phyloP scores from a whole-genome alignment of 1,284 basidiomycete genomes.

The Cerrena zonata region DNA sequence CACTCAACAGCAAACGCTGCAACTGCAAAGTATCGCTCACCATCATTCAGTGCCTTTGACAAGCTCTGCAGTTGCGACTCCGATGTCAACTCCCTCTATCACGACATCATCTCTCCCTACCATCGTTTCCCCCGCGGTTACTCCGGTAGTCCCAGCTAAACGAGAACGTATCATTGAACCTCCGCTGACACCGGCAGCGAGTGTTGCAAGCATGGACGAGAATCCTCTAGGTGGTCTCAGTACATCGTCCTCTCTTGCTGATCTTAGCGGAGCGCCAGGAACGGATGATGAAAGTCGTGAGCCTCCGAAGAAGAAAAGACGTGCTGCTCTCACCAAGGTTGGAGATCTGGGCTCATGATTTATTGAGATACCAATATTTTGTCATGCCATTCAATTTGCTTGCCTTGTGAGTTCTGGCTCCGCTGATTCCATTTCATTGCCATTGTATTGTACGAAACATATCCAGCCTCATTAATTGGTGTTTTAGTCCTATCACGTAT shows the following conservation, averaged over 20 bases:
- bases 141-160: constrained; percentile 48
- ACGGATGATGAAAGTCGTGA: constrained; percentile 23
- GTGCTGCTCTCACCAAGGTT: constrained; percentile 73
- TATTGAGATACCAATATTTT: background rate
- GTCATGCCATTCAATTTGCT: background rate
- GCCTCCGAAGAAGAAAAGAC: constrained; percentile 81
- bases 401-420: too few species aligned
- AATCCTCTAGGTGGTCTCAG: constrained; percentile 9
- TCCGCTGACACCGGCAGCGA: constrained; percentile 46
- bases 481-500: background rate
- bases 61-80: constrained; percentile 30
- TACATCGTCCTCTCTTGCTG: background rate
- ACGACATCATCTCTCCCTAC: constrained; percentile 31
- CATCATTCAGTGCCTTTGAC: constrained; percentile 67
- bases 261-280: constrained; percentile 6
- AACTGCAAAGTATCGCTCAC: constrained; percentile 81
- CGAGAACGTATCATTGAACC: constrained; percentile 37
- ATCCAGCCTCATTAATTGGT: background rate
- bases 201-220: constrained; percentile 41
- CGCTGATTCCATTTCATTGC: background rate
- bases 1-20: constrained; percentile 82
- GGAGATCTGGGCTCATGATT: constrained; percentile 43
- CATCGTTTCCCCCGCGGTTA: constrained; percentile 19
- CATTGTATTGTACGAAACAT: background rate
- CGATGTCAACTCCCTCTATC: constrained; percentile 35